phyloP scores from a whole-genome alignment of 768 basidiomycete species.

The Suillus fuscotomentosus region DNA sequence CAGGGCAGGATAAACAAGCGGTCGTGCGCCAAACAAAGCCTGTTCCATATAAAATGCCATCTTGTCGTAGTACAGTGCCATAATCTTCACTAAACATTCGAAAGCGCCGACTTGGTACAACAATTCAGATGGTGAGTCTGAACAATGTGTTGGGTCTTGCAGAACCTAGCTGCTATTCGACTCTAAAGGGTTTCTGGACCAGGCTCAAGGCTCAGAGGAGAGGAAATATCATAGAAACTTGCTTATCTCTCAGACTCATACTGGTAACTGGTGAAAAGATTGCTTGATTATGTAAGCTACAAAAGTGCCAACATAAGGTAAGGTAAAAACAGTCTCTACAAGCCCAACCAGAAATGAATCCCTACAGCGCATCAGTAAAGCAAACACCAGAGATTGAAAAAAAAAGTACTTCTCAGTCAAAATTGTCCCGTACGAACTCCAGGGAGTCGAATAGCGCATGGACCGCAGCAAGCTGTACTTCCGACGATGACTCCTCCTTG shows the following conservation, averaged over 20 bases:
- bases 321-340: too few relatives aligned
- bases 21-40: constrained; percentile 88
- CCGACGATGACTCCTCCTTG: constrained; percentile 87
- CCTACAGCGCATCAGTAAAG: neutral
- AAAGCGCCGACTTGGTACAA: constrained; percentile 95
- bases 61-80: constrained; percentile 98
- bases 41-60: constrained; percentile 99
- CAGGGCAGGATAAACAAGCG: constrained; percentile 7
- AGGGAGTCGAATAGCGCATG: constrained; percentile 92
- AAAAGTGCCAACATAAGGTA: too few relatives aligned
- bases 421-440: constrained; percentile 97
- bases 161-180: too few relatives aligned
- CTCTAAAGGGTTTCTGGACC: too few relatives aligned
- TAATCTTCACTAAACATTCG: constrained; percentile 93
- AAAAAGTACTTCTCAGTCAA: constrained; percentile 81
- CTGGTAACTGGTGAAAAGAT: too few relatives aligned
- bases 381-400: neutral
- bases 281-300: too few relatives aligned
- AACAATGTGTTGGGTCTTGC: too few relatives aligned
- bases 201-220: too few relatives aligned
- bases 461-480: constrained; percentile 93
- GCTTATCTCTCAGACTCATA: too few relatives aligned
- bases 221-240: too few relatives aligned
- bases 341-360: too few relatives aligned
- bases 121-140: too few relatives aligned